Evolutionary conservation across 1,284 basidiomycete genomes (phyloP).

Genomic region (Athelia sp.): DNA sequence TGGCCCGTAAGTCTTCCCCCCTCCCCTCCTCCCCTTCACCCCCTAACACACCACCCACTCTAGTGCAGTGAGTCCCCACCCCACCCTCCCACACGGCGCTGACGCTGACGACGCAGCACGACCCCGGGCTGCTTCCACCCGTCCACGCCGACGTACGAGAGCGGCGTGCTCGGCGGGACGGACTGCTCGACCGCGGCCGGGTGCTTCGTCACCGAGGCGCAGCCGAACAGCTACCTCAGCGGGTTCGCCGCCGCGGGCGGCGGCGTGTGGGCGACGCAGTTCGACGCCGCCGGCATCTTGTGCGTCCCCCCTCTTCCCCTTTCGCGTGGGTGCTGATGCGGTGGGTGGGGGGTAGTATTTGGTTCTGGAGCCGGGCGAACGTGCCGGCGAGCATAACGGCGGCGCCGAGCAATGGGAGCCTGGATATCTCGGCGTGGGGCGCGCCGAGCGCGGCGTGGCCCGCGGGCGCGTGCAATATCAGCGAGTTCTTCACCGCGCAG

Average conservation of each 20-base stretch:
- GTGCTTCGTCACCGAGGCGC: constrained; percentile 49
- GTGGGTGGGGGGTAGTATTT: constrained; percentile 36
- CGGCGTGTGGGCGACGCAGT: constrained; percentile 61
- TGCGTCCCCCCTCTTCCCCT: constrained; percentile 23
- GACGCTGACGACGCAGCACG: no score
- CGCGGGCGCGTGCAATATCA: constrained; percentile 40
- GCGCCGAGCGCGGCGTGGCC: constrained; percentile 54
- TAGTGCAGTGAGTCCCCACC: no score
- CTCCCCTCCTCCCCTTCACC: no score
- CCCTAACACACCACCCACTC: no score
- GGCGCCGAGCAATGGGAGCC: constrained; percentile 28
- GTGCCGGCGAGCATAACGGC: constrained; percentile 32
- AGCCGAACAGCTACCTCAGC: constrained; percentile 45
- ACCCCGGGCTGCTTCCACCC: constrained; percentile 25
- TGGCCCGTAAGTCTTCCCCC: constrained; percentile 21
- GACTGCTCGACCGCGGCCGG: constrained; percentile 44
- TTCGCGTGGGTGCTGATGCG: constrained; percentile 4
- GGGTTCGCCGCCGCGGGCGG: constrained; percentile 56
- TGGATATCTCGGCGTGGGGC: constrained; percentile 55
- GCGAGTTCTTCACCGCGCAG: constrained; percentile 48
- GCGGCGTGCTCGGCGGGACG: constrained; percentile 26
- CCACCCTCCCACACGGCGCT: no score
- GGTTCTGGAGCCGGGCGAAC: constrained; percentile 56
- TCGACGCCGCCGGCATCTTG: constrained; percentile 43
- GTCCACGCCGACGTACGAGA: constrained; percentile 25